Evolutionary conservation across 2,329 filamentous ascomycete genomes (phyloP).

Genomic region (Trichoderma endophyticum): DNA sequence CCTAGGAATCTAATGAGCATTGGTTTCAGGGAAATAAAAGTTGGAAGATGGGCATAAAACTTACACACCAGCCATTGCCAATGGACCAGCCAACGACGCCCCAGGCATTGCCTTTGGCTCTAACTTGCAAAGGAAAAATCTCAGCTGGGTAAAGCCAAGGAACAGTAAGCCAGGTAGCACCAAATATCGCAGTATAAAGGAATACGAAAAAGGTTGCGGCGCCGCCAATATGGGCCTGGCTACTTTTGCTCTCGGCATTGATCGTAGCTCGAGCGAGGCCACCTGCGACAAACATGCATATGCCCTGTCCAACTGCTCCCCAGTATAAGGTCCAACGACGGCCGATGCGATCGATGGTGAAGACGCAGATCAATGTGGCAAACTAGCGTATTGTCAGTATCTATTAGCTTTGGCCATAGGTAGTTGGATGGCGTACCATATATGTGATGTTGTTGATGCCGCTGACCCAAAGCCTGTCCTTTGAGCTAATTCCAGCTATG

Average conservation of each 20-base stretch:
- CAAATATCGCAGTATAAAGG: constrained; percentile 43
- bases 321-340: constrained; percentile 67
- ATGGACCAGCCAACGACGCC: constrained; percentile 75
- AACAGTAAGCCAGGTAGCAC: constrained; percentile 49
- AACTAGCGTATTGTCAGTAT: constrained; percentile 34
- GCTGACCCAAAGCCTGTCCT: constrained; percentile 62
- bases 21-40: not conserved
- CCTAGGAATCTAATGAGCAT: constrained; percentile 30
- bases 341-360: constrained; percentile 66
- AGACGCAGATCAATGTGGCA: constrained; percentile 65
- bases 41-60: not conserved
- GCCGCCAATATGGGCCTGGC: constrained; percentile 52
- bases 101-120: constrained; percentile 73
- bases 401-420: not conserved
- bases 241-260: constrained; percentile 40
- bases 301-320: constrained; percentile 61
- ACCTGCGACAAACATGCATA: constrained; percentile 65
- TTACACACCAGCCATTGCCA: constrained; percentile 61
- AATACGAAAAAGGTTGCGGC: constrained; percentile 71
- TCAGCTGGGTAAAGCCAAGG: constrained; percentile 67
- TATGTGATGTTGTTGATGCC: constrained; percentile 52
- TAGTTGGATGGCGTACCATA: constrained; percentile 34
- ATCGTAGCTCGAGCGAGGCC: constrained; percentile 54
- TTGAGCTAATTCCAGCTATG: constrained; percentile 61
- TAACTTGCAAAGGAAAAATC: constrained; percentile 68